Base-by-base conservation (phyloP, 495 filamentous ascomycete genomes). In the Parathielavia hyrcaniae region DNA sequence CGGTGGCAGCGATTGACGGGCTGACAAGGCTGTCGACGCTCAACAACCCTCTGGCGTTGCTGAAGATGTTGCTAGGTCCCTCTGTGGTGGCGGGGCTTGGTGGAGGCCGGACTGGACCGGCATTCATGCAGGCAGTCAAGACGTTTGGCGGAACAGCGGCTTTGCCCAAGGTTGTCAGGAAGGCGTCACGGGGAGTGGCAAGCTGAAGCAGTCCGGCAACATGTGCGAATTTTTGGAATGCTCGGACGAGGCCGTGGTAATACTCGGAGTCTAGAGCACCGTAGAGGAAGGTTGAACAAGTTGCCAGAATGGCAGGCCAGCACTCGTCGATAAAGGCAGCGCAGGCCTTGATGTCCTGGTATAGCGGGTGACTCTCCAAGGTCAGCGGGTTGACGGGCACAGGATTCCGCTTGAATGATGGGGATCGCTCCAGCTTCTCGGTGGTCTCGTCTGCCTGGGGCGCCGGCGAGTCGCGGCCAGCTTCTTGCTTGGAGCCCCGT, bases 191-290 rank as follows among this genome's bases (percentile, higher is more conserved):
- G 12, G 93, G 89, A 2, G 93, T 96, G 23, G 79, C 75, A 19
- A 97, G 80, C 51, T 88, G 81, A 19, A 98, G 75, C 54, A 98
- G 76, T 14, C 93, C 93, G 20, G 93, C 90, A 9, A 97, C 93
- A 67, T 98, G 93, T 1, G 95, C 87, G 66, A 98, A 86, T 63
- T 95, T 95, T 65, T 98, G 93, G 62, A 97, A 92, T 0, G 91
- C 87, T 49, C 92, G 81, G n/a, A 98, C 91, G 2, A 98, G 79
- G 23, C 84, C 84, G 61, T 95, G 91, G 60, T 95, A 97, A 59
- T 91, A 96, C 41, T 96, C 92, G n/a, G 89, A 85, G 64, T 97
- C 93, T 11, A 98, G 72, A 0, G 90, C 83, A 19, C 95, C 90
- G 68, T 91, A 91, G 23, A 98, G 70, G 70, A 97, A 97, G 1